These are phyloP conservation scores for Theobroma grandiflorum DNA, from an alignment of 441 rosid species.

Conservation along the genomic window DNA sequence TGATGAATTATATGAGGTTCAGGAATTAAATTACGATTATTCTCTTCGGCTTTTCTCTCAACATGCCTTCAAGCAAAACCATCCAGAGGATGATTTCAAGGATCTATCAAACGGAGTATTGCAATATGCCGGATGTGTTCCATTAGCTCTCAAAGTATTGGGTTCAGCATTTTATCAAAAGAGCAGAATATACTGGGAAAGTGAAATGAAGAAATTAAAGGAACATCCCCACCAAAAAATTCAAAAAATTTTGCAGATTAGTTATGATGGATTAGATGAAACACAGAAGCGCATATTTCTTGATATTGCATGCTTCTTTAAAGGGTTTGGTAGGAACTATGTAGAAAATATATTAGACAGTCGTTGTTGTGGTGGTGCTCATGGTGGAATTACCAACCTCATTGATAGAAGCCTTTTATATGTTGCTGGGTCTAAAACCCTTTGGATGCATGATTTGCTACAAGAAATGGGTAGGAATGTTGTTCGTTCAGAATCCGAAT, in stretches of 20 bases:
- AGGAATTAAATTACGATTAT: conserved; percentile 17
- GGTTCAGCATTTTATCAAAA: conserved; percentile 38
- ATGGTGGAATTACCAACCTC: conserved; percentile 37
- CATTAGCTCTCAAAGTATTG: conserved; percentile 47
- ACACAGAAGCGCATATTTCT: conserved; percentile 31
- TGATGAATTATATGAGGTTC: conserved; percentile 23
- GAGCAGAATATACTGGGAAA: conserved; percentile 37
- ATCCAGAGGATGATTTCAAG: not conserved
- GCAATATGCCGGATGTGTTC: conserved; percentile 44
- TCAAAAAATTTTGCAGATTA: conserved; percentile 34
- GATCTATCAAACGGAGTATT: conserved; percentile 24
- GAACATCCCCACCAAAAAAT: conserved; percentile 33
- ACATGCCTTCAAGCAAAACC: conserved; percentile 37
- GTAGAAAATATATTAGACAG: conserved; percentile 14
- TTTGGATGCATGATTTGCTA: conserved; percentile 53
- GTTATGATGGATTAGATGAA: conserved; percentile 45
- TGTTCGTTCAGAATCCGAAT: conserved; percentile 34
- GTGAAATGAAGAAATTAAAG: conserved; percentile 33
- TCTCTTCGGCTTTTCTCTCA: conserved; percentile 42
- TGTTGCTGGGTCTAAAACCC: not conserved
- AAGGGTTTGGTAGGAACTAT: conserved; percentile 19
- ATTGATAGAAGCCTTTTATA: conserved; percentile 40
- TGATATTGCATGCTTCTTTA: conserved; percentile 36
- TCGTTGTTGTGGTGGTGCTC: conserved; percentile 27
- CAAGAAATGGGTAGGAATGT: conserved; percentile 50